Evolutionary conservation across 768 basidiomycete species (phyloP), one percentile per base, ranked within the genome.

Genomic region (Rhodotorula kratochvilovae): DNA sequence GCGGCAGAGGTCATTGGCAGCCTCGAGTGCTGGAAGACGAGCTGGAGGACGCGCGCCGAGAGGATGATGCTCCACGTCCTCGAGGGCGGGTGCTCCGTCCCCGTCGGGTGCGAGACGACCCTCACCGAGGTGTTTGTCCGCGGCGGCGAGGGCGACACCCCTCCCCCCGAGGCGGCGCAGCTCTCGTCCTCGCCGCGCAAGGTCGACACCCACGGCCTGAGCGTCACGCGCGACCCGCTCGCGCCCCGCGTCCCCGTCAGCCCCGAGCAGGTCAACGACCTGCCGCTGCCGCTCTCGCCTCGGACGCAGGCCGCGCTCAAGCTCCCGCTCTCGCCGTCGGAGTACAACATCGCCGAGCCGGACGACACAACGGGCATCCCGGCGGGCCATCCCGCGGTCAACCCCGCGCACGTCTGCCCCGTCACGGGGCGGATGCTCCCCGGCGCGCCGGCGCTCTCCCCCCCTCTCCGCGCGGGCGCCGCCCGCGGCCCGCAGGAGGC

Each of bases 21-120:
- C 35, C 80, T 93, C 58, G 90, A 86, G 2, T 90, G 96, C 79
- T 86, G 87, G 82, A 83, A 85, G 79, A 92, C 92, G 0, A 84
- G 87, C 58, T 91, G 88, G 88, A 82, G 78, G 65, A 91, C 89
- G 77, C 82, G 85, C 35, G 92, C 92, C 3, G 96, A 99, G 81
- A 86, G 96, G 23, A 90, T 89, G 2, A 89, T 90, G 80, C 83
- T 98, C 73, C 84, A 89, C n/a, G 88, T 89, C 33, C 83, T 98
- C 63, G 96, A 98, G 81, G 96, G 96, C 39, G 96, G 96, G 35
- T 99, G 96, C 81, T 93, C 91, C 71, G 94, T 99, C 0, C 95
- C 95, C 5, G 93, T 99, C 25, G 95, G 94, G 7, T 88, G 91
- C 39, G 82, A 84, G 61, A 87, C 86, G 39, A 81, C 64, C 23